These are phyloP conservation scores for Saturnispora bothae DNA, from an alignment of 805 yeast genomes.

Conservation along the genomic window DNA sequence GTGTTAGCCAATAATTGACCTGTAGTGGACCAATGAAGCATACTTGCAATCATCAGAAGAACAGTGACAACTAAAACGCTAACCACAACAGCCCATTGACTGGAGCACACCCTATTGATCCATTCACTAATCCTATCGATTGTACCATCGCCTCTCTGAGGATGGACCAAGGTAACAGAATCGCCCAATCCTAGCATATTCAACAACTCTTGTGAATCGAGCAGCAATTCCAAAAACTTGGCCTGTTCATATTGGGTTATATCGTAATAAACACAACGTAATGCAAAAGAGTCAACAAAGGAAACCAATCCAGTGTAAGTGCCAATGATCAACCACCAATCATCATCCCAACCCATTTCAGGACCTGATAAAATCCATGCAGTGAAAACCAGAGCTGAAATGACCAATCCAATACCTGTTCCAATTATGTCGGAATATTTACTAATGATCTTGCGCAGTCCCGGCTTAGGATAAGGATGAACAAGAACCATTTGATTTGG, in stretches of 20 bases:
- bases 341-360: slow-evolving; percentile 27
- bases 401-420: slow-evolving; percentile 30
- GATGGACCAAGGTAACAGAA: slow-evolving; percentile 11
- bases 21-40: slow-evolving; percentile 29
- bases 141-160: slow-evolving; percentile 1
- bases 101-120: slow-evolving; percentile 26
- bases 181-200: slow-evolving; percentile 17
- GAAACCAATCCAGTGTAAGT: slow-evolving; percentile 37
- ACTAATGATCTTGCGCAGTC: slow-evolving; percentile 11
- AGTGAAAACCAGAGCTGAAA: slow-evolving; percentile 26
- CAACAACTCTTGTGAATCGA: slow-evolving; percentile 26
- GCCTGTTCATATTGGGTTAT: slow-evolving; percentile 15
- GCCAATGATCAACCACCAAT: slow-evolving; percentile 39
- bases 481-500: slow-evolving; percentile 24
- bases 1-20: slow-evolving; percentile 33
- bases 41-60: slow-evolving; percentile 26
- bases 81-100: slow-evolving; percentile 24
- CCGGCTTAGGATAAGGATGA: slow-evolving; percentile 15
- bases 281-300: slow-evolving; percentile 32
- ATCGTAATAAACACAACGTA: slow-evolving; percentile 29
- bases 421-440: slow-evolving; percentile 35
- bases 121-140: slow-evolving; percentile 12
- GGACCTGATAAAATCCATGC: slow-evolving; percentile 31
- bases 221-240: slow-evolving; percentile 22
- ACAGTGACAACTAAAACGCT: slow-evolving; percentile 23